These are phyloP conservation scores for Trichoderma sp. DNA, from an alignment of 2,329 filamentous ascomycete species.

Conservation along the genomic window DNA sequence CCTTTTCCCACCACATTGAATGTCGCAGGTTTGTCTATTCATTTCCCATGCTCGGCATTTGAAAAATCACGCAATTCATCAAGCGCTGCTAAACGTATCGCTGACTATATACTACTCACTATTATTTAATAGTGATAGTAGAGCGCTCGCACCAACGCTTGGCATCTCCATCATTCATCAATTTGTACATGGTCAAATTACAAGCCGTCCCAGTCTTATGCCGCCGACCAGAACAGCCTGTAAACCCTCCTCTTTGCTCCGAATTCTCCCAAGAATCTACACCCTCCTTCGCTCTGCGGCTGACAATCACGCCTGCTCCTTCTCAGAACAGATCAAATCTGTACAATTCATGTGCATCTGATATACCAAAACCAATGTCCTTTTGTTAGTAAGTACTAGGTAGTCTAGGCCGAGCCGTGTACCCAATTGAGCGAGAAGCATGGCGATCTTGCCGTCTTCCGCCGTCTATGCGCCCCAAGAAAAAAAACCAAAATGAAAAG, in stretches of 20 bases:
- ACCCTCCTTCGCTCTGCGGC: background rate
- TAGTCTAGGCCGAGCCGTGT: slow-evolving; percentile 4
- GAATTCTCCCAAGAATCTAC: background rate
- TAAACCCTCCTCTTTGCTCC: background rate
- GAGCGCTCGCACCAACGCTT: background rate
- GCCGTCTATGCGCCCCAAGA: slow-evolving; percentile 38
- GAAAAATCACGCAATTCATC: background rate
- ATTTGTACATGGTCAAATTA: background rate
- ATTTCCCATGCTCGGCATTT: background rate
- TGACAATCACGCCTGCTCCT: background rate
- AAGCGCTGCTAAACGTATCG: background rate
- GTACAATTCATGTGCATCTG: background rate
- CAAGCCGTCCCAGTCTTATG: background rate
- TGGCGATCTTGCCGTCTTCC: background rate
- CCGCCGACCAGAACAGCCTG: background rate
- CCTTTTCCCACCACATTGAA: background rate
- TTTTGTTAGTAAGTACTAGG: background rate
- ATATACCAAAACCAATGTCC: slow-evolving; percentile 2
- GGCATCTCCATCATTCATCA: background rate
- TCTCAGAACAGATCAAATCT: background rate
- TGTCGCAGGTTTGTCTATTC: background rate
- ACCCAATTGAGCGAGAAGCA: background rate
- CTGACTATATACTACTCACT: background rate
- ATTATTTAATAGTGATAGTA: background rate
- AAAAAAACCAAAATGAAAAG: slow-evolving; percentile 4